These are phyloP conservation scores for Didymella segeticola DNA, from an alignment of 2,329 filamentous ascomycete species.

Conservation along the genomic window DNA sequence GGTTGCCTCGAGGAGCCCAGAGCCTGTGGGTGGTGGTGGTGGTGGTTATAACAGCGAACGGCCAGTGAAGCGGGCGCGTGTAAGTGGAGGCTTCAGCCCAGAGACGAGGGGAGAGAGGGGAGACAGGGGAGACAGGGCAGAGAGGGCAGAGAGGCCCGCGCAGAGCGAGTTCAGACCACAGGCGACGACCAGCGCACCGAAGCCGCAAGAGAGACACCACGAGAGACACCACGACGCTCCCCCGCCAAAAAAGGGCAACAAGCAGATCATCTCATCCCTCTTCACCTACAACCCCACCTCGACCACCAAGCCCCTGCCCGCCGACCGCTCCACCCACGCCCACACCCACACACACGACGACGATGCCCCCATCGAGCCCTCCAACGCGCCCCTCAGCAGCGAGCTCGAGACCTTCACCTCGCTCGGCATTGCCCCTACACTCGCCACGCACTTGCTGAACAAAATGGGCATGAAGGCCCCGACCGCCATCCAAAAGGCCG, in stretches of 20 bases:
- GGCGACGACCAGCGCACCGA: slow-evolving; percentile 33
- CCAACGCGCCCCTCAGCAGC: slow-evolving; percentile 86
- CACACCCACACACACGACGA: too few species aligned
- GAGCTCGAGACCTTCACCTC: slow-evolving; percentile 86
- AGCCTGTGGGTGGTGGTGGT: too few species aligned
- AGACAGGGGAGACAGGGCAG: too few species aligned
- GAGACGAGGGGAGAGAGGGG: too few species aligned
- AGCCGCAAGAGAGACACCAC: slow-evolving; percentile 44
- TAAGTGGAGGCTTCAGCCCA: slow-evolving; percentile 49
- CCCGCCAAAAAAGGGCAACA: slow-evolving; percentile 51
- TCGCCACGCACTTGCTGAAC: slow-evolving; percentile 81
- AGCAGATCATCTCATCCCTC: slow-evolving; percentile 83
- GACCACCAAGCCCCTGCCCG: slow-evolving; percentile 61
- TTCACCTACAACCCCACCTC: slow-evolving; percentile 88
- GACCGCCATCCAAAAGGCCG: slow-evolving; percentile 91
- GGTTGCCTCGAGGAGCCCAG: slow-evolving; percentile 25
- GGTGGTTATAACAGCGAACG: slow-evolving; percentile 30
- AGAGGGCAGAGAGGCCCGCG: slow-evolving; percentile 28
- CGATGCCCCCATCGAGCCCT: slow-evolving; percentile 68
- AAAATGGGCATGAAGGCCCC: slow-evolving; percentile 91
- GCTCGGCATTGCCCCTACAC: slow-evolving; percentile 78
- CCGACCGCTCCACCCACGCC: slow-evolving; percentile 26
- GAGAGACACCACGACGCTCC: too few species aligned
- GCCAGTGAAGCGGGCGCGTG: slow-evolving; percentile 43
- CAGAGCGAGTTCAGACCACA: slow-evolving; percentile 39